A percentile compares a stretch with the other conserved stretches of the same genome.
Conservation (phyloP, 768 basidiomycete genomes). For the Trametes sanguinea region DNA sequence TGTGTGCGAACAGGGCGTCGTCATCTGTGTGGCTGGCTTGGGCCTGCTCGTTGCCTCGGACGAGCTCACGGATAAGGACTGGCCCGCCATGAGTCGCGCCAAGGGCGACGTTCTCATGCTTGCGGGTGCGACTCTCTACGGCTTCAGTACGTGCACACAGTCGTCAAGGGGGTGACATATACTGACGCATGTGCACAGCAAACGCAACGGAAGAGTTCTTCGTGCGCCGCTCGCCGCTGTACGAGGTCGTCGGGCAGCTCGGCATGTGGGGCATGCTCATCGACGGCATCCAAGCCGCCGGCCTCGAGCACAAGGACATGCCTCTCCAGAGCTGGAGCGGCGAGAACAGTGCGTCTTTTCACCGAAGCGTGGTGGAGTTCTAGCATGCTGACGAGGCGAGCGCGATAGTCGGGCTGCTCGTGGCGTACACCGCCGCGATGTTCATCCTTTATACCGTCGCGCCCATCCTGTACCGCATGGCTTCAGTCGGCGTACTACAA, state of each 20-base stretch:
- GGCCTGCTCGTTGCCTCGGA: constrained; percentile 82
- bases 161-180: neutral
- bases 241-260: constrained; percentile 85
- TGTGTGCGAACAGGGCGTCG: constrained; percentile 52
- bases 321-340: constrained; percentile 71
- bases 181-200: constrained; percentile 43
- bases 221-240: constrained; percentile 75
- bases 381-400: neutral
- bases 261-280: constrained; percentile 85
- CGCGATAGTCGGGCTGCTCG: constrained; percentile 49
- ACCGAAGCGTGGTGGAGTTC: neutral
- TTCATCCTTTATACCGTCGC: constrained; percentile 83
- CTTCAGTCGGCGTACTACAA: constrained; percentile 88
- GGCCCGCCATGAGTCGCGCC: constrained; percentile 59
- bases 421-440: constrained; percentile 69
- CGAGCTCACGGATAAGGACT: constrained; percentile 75
- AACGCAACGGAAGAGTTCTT: constrained; percentile 90
- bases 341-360: constrained; percentile 54
- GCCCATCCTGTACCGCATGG: constrained; percentile 81
- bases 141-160: constrained; percentile 62
- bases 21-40: constrained; percentile 73
- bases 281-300: constrained; percentile 76
- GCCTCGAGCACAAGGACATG: constrained; percentile 71
- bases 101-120: constrained; percentile 90
- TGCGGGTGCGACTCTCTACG: constrained; percentile 81